A percentile compares a stretch with the other conserved stretches of the same genome.
Conservation (phyloP, 352 stramenopile genomes). For the Pythium phragmiticola region DNA sequence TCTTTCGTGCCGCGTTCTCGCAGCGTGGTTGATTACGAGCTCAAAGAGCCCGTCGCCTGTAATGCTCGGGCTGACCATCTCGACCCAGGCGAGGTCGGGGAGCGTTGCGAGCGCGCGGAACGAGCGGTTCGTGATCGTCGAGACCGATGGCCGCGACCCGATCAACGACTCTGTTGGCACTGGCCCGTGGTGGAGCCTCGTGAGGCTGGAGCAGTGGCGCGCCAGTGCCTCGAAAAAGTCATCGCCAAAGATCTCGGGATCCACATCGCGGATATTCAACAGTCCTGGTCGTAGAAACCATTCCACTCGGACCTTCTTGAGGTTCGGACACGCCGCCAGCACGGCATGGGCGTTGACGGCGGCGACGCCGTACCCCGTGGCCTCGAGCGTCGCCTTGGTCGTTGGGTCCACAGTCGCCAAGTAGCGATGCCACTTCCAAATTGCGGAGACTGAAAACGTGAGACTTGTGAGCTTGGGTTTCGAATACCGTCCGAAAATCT, state of each 20-base stretch:
- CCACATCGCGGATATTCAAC: not conserved
- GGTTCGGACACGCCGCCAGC: conserved; percentile 8
- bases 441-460: conserved; percentile 2
- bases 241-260: conserved; percentile 6
- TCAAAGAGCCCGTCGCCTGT: conserved; percentile 16
- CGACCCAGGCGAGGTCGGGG: not conserved
- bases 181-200: not conserved
- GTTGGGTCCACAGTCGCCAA: not conserved
- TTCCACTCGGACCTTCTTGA: not conserved
- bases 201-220: conserved; percentile 3
- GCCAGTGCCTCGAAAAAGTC: conserved; percentile 9
- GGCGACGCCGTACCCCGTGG: not conserved
- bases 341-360: conserved; percentile 2
- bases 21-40: conserved; percentile 5
- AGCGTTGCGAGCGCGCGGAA: conserved; percentile 11
- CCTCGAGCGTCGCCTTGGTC: not conserved
- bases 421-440: not conserved
- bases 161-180: not conserved
- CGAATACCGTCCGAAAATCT: not conserved
- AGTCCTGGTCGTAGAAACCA: not conserved
- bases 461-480: not conserved
- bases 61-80: conserved; percentile 6
- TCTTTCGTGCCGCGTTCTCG: not conserved
- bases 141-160: not conserved
- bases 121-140: conserved; percentile 10